Evolutionary conservation across 345 rosid genomes (phyloP).

Genomic region (Salix viminalis): DNA sequence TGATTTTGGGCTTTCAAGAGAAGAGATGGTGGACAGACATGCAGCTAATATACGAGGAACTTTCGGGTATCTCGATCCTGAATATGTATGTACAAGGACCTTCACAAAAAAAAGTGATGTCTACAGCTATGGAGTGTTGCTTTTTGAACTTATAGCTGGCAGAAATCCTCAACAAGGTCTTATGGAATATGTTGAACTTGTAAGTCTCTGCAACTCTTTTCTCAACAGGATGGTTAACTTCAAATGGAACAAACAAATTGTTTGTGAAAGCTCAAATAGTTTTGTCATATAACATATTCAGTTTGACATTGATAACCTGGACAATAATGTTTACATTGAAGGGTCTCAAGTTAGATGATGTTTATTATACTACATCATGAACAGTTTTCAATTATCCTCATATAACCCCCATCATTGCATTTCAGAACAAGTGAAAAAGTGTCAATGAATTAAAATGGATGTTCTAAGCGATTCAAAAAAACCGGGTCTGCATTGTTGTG

Average conservation of each 20-base stretch:
- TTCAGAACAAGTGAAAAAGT: not conserved
- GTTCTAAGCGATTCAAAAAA: not conserved
- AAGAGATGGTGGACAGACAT: conserved; percentile 77
- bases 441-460: not conserved
- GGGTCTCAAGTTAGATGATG: not conserved
- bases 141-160: conserved; percentile 90
- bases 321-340: not conserved
- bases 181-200: conserved; percentile 89
- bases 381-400: not conserved
- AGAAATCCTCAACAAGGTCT: conserved; percentile 96
- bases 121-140: conserved; percentile 91
- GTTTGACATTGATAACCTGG: not conserved
- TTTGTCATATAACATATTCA: not conserved
- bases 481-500: not conserved
- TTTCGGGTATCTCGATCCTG: conserved; percentile 97
- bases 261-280: not conserved
- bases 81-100: conserved; percentile 72
- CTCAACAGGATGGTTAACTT: not conserved
- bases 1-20: conserved; percentile 97
- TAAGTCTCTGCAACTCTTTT: conserved; percentile 31
- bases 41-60: conserved; percentile 86
- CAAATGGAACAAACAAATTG: not conserved
- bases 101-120: conserved; percentile 97
- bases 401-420: not conserved
- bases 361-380: not conserved